Conservation (phyloP, 2,329 filamentous ascomycete species). For the Fusarium buharicum region DNA sequence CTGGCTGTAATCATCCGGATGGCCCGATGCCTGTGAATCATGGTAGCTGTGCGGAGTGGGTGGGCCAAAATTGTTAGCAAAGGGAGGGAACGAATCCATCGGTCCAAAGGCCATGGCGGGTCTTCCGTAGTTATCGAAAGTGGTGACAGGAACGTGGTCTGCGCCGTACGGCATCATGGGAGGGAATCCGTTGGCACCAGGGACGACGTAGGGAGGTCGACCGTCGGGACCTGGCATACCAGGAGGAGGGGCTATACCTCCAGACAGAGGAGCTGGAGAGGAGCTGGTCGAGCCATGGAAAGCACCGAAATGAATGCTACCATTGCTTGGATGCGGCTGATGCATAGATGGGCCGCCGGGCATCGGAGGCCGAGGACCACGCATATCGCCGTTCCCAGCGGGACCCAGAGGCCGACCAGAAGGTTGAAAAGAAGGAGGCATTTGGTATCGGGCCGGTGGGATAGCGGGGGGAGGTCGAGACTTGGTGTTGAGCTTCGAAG, state of each 20-base stretch:
- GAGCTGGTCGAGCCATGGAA: constrained; percentile 66
- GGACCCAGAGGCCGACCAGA: constrained; percentile 46
- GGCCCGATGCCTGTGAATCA: constrained; percentile 67
- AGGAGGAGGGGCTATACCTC: constrained; percentile 61
- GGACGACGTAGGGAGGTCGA: constrained; percentile 49
- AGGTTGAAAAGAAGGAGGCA: constrained; percentile 58
- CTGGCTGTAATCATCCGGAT: constrained; percentile 58
- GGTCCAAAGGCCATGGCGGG: constrained; percentile 51
- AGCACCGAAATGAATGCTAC: constrained; percentile 66
- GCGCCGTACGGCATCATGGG: constrained; percentile 52
- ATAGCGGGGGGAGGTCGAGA: constrained; percentile 48
- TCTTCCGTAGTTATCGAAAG: constrained; percentile 53
- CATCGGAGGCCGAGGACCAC: constrained; percentile 48
- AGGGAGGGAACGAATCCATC: constrained; percentile 49
- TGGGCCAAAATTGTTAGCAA: constrained; percentile 59
- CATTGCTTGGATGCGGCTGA: constrained; percentile 64
- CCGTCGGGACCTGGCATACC: constrained; percentile 53
- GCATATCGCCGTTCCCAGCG: constrained; percentile 49
- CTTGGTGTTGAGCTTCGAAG: constrained; percentile 33
- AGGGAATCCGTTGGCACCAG: constrained; percentile 51
- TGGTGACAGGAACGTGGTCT: constrained; percentile 50
- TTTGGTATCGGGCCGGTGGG: constrained; percentile 54
- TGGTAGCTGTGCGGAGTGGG: constrained; percentile 71
- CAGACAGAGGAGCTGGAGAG: constrained; percentile 64
- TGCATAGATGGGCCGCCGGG: constrained; percentile 56